Conservation (phyloP, 129 eudicot genomes). For the Centrapalus pauciflorus region DNA sequence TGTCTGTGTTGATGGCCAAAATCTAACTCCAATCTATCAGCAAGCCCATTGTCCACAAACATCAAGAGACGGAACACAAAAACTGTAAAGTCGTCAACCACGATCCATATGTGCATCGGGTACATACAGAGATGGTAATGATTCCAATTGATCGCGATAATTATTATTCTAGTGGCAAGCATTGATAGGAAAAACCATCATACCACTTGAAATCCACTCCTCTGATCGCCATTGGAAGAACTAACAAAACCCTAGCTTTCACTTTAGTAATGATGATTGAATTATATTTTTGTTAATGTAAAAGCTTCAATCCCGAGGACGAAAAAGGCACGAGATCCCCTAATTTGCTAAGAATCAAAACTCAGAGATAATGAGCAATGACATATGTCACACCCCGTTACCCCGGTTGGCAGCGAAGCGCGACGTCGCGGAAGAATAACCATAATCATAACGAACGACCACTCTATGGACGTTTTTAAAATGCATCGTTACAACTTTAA, state of each 20-base stretch:
- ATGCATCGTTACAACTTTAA: too few species aligned
- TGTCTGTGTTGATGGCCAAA: conserved; percentile 94
- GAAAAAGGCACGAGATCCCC: background rate
- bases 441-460: too few species aligned
- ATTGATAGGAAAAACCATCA: conserved; percentile 96
- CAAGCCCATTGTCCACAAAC: conserved; percentile 96
- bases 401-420: too few species aligned
- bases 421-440: too few species aligned
- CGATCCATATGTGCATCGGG: conserved; percentile 93
- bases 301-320: conserved; percentile 1
- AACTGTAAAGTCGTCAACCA: conserved; percentile 91
- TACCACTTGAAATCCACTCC: conserved; percentile 82
- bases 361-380: conserved; percentile 7
- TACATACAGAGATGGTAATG: conserved; percentile 69
- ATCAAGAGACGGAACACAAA: conserved; percentile 87
- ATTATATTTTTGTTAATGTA: conserved; percentile 20
- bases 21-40: conserved; percentile 98
- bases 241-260: conserved; percentile 34
- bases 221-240: conserved; percentile 43
- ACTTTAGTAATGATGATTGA: conserved; percentile 21
- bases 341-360: background rate
- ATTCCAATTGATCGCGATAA: conserved; percentile 90
- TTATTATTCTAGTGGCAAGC: conserved; percentile 96
- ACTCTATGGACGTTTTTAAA: too few species aligned
- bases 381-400: too few species aligned